A percentile compares a stretch with the other conserved stretches of the same genome.
Conservation (phyloP, 805 yeast genomes). For the Suhomyces prunicola region DNA sequence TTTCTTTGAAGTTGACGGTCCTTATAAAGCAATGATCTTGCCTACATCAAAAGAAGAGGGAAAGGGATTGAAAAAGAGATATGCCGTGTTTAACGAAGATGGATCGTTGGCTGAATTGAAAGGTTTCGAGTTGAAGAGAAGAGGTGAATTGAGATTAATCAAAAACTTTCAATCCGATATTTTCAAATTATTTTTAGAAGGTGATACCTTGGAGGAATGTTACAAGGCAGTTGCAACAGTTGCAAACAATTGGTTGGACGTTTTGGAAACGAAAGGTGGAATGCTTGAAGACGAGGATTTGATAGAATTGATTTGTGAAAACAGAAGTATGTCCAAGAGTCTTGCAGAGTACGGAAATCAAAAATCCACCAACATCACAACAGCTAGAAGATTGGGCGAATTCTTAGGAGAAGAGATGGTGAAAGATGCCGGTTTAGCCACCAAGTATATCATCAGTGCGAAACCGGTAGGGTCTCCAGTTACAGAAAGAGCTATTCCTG, state of each 20-base stretch:
- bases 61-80: conserved; percentile 90
- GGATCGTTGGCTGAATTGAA: conserved; percentile 92
- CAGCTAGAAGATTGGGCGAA: conserved; percentile 90
- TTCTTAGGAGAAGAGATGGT: conserved; percentile 96
- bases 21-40: conserved; percentile 93
- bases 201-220: conserved; percentile 72
- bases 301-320: conserved; percentile 92
- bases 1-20: conserved; percentile 98
- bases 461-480: conserved; percentile 85
- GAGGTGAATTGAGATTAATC: conserved; percentile 92
- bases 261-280: conserved; percentile 79
- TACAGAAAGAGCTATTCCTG: conserved; percentile 95
- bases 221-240: conserved; percentile 87
- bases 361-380: conserved; percentile 92
- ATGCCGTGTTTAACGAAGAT: conserved; percentile 94
- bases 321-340: conserved; percentile 91
- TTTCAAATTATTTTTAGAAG: conserved; percentile 86
- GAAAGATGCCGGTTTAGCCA: conserved; percentile 92
- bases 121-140: conserved; percentile 93
- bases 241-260: conserved; percentile 95
- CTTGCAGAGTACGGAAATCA: conserved; percentile 84
- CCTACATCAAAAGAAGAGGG: conserved; percentile 98
- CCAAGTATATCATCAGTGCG: conserved; percentile 86
- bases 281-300: conserved; percentile 91
- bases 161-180: conserved; percentile 95